Evolutionary conservation across 75 land plant species (phyloP).

Genomic region (Picea sitchensis): DNA sequence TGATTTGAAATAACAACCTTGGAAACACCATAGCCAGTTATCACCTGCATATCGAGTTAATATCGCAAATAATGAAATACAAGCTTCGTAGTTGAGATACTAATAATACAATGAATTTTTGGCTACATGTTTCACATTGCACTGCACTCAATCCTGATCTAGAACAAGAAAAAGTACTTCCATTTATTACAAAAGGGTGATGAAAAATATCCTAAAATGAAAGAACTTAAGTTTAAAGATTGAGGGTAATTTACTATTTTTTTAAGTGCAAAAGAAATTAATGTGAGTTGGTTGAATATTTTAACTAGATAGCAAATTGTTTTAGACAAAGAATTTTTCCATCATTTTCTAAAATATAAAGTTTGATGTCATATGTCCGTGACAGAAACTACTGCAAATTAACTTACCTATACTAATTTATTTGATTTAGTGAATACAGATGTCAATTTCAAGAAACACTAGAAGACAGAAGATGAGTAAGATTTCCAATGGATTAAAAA

Average conservation of each 20-base stretch:
- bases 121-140: not conserved
- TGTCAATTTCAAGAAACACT: not conserved
- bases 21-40: constrained; percentile 34
- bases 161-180: not conserved
- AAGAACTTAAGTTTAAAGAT: not conserved
- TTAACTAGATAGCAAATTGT: not conserved
- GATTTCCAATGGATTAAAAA: not conserved
- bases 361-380: not conserved
- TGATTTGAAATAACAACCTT: constrained; percentile 37
- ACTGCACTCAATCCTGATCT: not conserved
- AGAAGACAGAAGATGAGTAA: not conserved
- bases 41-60: constrained; percentile 9
- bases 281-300: not conserved
- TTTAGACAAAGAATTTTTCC: not conserved
- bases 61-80: not conserved
- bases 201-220: not conserved
- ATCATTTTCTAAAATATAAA: not conserved
- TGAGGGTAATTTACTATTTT: not conserved
- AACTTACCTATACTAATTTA: not conserved
- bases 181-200: not conserved
- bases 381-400: not conserved
- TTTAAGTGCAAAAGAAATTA: not conserved
- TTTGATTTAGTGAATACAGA: not conserved
- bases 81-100: not conserved
- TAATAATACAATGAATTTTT: not conserved